These are phyloP conservation scores for Phytophthora agathidicida DNA, from an alignment of 352 stramenopile genomes.

Conservation along the genomic window DNA sequence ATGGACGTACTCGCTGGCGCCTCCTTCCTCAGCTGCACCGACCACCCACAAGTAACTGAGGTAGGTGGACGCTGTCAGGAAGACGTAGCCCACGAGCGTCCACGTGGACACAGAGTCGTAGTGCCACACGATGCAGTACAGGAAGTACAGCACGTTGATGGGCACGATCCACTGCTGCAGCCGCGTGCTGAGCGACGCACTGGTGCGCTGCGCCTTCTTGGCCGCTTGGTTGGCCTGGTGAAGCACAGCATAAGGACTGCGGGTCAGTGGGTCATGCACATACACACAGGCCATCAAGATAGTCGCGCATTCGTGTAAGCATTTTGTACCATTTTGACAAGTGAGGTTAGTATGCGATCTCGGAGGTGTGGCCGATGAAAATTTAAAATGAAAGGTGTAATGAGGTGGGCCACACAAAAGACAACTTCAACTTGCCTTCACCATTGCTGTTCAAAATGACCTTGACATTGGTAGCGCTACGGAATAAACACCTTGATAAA, in stretches of 20 bases:
- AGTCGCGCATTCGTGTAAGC: too few relatives aligned
- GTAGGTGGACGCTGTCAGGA: conserved; percentile 74
- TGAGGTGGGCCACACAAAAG: too few relatives aligned
- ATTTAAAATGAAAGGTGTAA: background rate
- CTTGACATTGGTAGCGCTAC: too few relatives aligned
- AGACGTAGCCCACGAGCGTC: conserved; percentile 72
- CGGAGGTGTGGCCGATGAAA: background rate
- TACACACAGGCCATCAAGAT: too few relatives aligned
- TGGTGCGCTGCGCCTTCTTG: conserved; percentile 83
- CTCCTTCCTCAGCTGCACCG: conserved; percentile 75
- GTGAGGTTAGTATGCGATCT: conserved; percentile 3
- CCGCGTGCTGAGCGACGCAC: conserved; percentile 67
- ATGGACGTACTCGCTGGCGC: conserved; percentile 69
- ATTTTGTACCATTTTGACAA: conserved; percentile 32
- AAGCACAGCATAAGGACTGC: background rate
- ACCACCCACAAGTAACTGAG: conserved; percentile 85
- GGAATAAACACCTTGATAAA: too few relatives aligned
- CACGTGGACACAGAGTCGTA: conserved; percentile 66
- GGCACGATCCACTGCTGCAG: conserved; percentile 84
- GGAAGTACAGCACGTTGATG: conserved; percentile 82
- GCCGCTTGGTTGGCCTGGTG: conserved; percentile 81
- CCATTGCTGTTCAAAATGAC: too few relatives aligned
- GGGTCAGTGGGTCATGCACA: background rate
- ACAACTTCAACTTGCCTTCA: conserved; percentile 9
- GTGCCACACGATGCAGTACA: conserved; percentile 82